Base-by-base conservation (phyloP, 345 rosid genomes). In the Citrus cavaleriei region DNA sequence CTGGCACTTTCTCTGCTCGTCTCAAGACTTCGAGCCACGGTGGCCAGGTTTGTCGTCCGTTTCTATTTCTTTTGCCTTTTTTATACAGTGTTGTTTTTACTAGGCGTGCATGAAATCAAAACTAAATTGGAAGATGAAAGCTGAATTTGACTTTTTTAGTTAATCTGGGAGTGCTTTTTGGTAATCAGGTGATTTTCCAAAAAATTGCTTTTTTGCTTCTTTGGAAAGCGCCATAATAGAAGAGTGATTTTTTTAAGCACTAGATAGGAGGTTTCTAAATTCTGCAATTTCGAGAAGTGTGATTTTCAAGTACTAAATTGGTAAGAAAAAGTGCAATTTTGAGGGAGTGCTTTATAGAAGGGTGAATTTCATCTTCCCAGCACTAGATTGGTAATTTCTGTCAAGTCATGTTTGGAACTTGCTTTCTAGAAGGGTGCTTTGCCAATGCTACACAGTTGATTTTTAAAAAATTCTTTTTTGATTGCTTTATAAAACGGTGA, bases 1-100 rank as follows among this genome's bases (percentile, higher is more conserved):
- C 97, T 22, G 98, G 97, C 61, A 86, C 90, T 81, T 96, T 96
- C 88, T 89, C 98, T 35, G 99, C 97, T 70, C 98, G 98, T 76
- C 92, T 96, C 82, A 96, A 88, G 87, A 87, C 95, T 62, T 89
- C 90, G 88, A 88, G 81, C 73, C 95, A 91, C 66, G 98, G 99
- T 2, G 89, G 91, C 78, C 96, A 90, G 98, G 99, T 93, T 51
- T 58, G 49, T 34, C 61, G 24, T 10, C 22, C 7, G 22, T n/a
- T 73, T 7, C 13, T 32, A 28, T 8, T 51, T 3, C 22, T 75
- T 46, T 32, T 42, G 4, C 12, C 58, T 18, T 6, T 35, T 51
- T 8, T 70, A 24, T 51, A 7, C 54, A 49, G 10, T 70, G 22
- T 40, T 13, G 10, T 57, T 32, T 32, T 10, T 34, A 32, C 37